Evolutionary conservation across 164 flowering plant genomes (phyloP).

Genomic region (Magnolia officinalis): DNA sequence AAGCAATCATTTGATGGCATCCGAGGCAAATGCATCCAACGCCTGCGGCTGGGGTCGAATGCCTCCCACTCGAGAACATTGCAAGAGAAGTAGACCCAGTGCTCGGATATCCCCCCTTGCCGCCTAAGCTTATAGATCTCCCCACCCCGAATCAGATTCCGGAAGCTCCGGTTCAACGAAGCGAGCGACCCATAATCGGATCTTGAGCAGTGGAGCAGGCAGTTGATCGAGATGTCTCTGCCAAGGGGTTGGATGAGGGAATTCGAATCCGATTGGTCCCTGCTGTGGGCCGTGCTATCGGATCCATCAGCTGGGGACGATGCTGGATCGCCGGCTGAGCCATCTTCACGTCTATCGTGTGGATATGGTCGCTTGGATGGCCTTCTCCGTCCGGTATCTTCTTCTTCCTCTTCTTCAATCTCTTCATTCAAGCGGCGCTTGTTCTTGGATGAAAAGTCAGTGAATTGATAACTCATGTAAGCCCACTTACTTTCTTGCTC

Average conservation of each 20-base stretch:
- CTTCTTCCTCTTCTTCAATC: conserved; percentile 18
- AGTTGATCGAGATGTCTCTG: conserved; percentile 66
- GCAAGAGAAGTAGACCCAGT: conserved; percentile 93
- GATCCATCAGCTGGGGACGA: background rate
- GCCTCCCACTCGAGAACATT: conserved; percentile 84
- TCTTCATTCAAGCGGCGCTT: conserved; percentile 26
- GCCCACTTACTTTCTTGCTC: conserved; percentile 33
- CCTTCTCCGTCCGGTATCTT: conserved; percentile 17
- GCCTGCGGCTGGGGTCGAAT: conserved; percentile 60
- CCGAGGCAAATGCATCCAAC: conserved; percentile 85
- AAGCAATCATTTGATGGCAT: conserved; percentile 74
- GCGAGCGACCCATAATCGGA: conserved; percentile 79
- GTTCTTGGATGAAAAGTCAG: conserved; percentile 18
- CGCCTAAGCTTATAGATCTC: conserved; percentile 71
- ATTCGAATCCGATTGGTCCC: conserved; percentile 25
- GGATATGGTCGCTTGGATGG: background rate
- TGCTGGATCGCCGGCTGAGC: background rate
- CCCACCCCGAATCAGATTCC: conserved; percentile 50
- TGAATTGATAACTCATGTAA: conserved; percentile 24
- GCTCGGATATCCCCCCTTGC: conserved; percentile 56
- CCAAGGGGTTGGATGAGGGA: conserved; percentile 58
- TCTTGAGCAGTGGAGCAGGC: conserved; percentile 73
- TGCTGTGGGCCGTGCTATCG: background rate
- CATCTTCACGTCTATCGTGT: conserved; percentile 14
- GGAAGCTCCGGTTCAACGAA: conserved; percentile 57